Percentiles rank a stretch among this genome's conserved stretches.
phyloP scores from a whole-genome alignment of 2,329 filamentous ascomycete genomes.

The Periconia sp. region DNA sequence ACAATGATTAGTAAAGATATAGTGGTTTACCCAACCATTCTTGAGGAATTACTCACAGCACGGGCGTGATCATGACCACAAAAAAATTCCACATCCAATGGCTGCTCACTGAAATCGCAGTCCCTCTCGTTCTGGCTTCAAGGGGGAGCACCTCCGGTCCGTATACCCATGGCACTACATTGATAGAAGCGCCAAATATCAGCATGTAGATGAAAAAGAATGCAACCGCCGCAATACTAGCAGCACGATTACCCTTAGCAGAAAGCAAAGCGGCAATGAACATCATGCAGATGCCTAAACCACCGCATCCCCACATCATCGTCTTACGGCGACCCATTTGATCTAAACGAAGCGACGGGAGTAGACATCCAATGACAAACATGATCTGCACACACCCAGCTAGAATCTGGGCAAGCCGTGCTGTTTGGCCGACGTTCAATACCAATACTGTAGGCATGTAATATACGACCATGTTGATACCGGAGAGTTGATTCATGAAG shows the following conservation, averaged over 20 bases:
- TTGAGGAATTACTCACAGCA: not conserved
- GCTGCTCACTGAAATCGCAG: constrained; percentile 1
- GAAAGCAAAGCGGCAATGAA: constrained; percentile 45
- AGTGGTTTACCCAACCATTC: not conserved
- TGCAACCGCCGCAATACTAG: not conserved
- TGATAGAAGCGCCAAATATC: constrained; percentile 1
- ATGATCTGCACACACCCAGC: constrained; percentile 48
- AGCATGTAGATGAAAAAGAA: constrained; percentile 10
- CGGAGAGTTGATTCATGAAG: constrained; percentile 57
- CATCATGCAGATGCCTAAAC: constrained; percentile 46
- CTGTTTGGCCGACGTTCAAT: constrained; percentile 37
- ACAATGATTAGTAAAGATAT: not conserved
- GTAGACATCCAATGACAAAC: constrained; percentile 45
- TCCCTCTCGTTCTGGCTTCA: constrained; percentile 1
- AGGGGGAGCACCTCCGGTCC: constrained; percentile 4
- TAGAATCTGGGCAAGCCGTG: constrained; percentile 40
- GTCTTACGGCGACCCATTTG: constrained; percentile 49
- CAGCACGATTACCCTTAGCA: constrained; percentile 25
- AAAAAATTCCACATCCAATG: constrained; percentile 7
- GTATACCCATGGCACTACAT: constrained; percentile 4
- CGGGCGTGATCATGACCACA: constrained; percentile 7
- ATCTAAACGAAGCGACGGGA: constrained; percentile 16
- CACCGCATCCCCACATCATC: constrained; percentile 52
- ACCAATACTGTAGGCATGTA: constrained; percentile 39
- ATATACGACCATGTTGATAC: constrained; percentile 56